These are phyloP conservation scores for Venturiaceae sp. DNA, from an alignment of 2,329 filamentous ascomycete genomes.

Conservation along the genomic window DNA sequence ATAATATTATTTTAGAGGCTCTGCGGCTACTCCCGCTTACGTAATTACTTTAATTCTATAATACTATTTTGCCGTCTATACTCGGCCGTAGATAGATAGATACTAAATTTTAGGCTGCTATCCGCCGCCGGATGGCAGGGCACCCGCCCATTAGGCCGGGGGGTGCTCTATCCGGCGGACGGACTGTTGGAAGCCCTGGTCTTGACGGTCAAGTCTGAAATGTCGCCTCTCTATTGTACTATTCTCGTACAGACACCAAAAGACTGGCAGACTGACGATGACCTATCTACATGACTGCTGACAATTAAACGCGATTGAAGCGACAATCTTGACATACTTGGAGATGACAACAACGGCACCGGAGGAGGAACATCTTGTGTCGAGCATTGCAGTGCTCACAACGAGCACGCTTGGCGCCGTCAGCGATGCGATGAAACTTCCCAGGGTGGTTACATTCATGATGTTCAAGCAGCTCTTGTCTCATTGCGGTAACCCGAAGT, in stretches of 20 bases:
- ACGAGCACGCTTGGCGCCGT: conserved; percentile 10
- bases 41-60: too few relatives aligned
- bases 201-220: too few relatives aligned
- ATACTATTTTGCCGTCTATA: too few relatives aligned
- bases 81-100: too few relatives aligned
- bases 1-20: too few relatives aligned
- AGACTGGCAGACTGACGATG: not conserved
- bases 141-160: too few relatives aligned
- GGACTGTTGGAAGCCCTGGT: too few relatives aligned
- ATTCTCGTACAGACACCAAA: not conserved
- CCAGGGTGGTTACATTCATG: conserved; percentile 18
- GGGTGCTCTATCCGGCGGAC: too few relatives aligned
- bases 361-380: conserved; percentile 16
- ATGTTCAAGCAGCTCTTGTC: conserved; percentile 12
- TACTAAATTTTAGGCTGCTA: too few relatives aligned
- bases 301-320: conserved; percentile 11
- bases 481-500: conserved; percentile 11
- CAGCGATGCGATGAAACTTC: conserved; percentile 12
- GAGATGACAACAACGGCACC: conserved; percentile 15
- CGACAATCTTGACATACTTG: conserved; percentile 17
- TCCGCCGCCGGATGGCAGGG: too few relatives aligned
- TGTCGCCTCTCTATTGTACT: not conserved
- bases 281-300: too few relatives aligned
- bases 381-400: conserved; percentile 18
- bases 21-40: too few relatives aligned